Conservation (phyloP, 352 stramenopile species). For the Phytophthora quininea region DNA sequence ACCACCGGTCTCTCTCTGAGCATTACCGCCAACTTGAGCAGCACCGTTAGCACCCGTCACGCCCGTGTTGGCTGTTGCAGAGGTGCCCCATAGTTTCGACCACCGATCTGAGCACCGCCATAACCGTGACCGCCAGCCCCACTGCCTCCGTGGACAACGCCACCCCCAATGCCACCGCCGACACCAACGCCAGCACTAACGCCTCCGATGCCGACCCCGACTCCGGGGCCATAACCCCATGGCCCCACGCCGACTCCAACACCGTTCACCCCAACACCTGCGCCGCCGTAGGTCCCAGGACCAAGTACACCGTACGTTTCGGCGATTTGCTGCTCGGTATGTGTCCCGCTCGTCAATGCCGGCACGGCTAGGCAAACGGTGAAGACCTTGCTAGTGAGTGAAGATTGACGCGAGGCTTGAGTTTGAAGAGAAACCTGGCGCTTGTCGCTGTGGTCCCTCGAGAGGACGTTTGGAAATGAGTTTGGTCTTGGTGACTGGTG, state of each 20-base stretch:
- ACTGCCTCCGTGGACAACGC: not conserved
- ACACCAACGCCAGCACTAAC: not conserved
- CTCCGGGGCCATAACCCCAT: not conserved
- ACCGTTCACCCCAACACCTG: not conserved
- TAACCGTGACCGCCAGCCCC: not conserved
- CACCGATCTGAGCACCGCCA: not conserved
- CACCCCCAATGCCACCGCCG: not conserved
- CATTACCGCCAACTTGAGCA: too few species aligned
- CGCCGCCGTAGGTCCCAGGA: not conserved
- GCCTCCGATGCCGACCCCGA: not conserved
- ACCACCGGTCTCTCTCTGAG: not conserved
- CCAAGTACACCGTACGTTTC: not conserved
- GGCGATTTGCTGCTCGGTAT: not conserved
- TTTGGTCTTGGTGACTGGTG: not conserved
- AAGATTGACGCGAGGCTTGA: not conserved
- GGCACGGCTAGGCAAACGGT: not conserved
- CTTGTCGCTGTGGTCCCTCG: not conserved
- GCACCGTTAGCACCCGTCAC: too few species aligned
- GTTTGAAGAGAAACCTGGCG: not conserved
- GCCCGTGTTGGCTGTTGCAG: not conserved
- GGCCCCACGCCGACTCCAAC: not conserved
- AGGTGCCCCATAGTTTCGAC: not conserved
- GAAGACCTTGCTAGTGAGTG: not conserved
- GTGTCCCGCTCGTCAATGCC: not conserved
- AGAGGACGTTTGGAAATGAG: conserved; percentile 5